A percentile compares a stretch with the other conserved stretches of the same genome.
phyloP scores from a whole-genome alignment of 257 asterid species.

The Paraleonurus japonicus region DNA sequence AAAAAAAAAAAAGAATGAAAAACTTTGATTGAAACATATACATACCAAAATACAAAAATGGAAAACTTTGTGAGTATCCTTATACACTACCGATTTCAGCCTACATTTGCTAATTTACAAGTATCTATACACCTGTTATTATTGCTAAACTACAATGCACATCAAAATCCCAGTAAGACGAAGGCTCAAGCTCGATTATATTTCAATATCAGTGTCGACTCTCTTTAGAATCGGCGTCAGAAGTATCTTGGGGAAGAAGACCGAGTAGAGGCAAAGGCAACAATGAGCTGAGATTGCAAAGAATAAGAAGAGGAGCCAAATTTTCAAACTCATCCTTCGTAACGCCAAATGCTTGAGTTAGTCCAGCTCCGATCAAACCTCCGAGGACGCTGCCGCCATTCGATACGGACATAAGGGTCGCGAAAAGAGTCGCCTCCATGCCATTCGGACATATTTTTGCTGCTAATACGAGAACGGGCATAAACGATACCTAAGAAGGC shows the following conservation, averaged over 20 bases:
- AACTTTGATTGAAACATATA: no score
- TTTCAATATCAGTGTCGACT: constrained; percentile 49
- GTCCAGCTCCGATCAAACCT: constrained; percentile 78
- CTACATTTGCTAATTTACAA: constrained; percentile 27
- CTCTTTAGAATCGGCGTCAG: constrained; percentile 36
- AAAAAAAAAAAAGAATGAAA: no score
- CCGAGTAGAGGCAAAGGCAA: constrained; percentile 82
- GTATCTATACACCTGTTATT: not conserved
- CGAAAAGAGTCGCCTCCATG: constrained; percentile 93
- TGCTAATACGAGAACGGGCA: constrained; percentile 90
- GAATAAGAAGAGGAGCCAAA: constrained; percentile 55
- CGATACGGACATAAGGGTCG: constrained; percentile 85
- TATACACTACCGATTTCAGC: not conserved
- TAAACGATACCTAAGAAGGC: constrained; percentile 67
- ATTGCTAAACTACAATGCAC: not conserved
- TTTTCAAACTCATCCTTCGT: constrained; percentile 70
- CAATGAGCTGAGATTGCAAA: constrained; percentile 84
- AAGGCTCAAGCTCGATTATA: constrained; percentile 37
- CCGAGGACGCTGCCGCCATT: constrained; percentile 84
- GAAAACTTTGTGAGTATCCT: no score
- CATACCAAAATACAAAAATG: no score
- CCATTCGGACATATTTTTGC: constrained; percentile 84
- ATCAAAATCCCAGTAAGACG: not conserved
- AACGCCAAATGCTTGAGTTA: constrained; percentile 75
- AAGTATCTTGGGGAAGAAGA: constrained; percentile 61